phyloP scores from a whole-genome alignment of 441 rosid genomes.

The Iberis amara region DNA sequence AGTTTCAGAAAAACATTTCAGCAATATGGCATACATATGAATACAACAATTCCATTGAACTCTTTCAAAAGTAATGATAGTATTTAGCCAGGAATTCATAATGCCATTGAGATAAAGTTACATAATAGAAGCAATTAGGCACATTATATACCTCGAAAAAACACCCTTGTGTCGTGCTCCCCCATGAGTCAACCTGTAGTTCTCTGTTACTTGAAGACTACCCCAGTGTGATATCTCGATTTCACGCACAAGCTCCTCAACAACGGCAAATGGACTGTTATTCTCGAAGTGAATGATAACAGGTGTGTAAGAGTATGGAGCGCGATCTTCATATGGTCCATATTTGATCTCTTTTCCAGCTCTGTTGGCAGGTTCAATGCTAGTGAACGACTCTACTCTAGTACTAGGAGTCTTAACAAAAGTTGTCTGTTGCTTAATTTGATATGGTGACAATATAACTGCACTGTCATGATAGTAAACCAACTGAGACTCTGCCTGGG shows the following conservation, averaged over 20 bases:
- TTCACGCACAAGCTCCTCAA: conserved; percentile 94
- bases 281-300: conserved; percentile 82
- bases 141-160: conserved; percentile 68
- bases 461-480: conserved; percentile 85
- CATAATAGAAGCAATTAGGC: conserved; percentile 8
- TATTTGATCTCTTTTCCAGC: conserved; percentile 75
- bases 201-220: conserved; percentile 84
- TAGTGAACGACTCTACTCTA: conserved; percentile 83
- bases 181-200: conserved; percentile 73
- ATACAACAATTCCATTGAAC: conserved; percentile 1
- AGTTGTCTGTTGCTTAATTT: conserved; percentile 64
- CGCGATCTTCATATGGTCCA: conserved; percentile 76
- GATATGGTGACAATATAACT: conserved; percentile 66
- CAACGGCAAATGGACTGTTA: conserved; percentile 93
- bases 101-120: background rate
- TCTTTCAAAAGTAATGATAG: background rate
- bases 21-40: background rate
- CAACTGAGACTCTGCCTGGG: conserved; percentile 88
- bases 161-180: conserved; percentile 95
- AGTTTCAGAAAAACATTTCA: conserved; percentile 14
- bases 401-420: conserved; percentile 73
- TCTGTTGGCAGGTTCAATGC: conserved; percentile 66
- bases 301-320: conserved; percentile 73
- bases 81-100: background rate
- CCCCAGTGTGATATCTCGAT: conserved; percentile 99